phyloP scores from a whole-genome alignment of 371 early-diverging fungal species.

The Saksenaea vasiformis region DNA sequence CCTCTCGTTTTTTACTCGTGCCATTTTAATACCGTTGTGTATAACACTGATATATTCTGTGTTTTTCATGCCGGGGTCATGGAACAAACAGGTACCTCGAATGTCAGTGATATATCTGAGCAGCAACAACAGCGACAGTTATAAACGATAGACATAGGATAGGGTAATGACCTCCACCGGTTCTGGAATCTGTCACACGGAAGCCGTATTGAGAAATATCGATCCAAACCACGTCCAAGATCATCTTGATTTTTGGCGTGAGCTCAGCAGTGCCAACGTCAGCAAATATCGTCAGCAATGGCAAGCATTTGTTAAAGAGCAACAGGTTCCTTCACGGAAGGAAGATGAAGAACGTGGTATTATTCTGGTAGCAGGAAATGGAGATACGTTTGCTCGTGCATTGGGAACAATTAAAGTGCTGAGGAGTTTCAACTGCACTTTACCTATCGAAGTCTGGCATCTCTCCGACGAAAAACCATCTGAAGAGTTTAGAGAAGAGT shows the following conservation, averaged over 20 bases:
- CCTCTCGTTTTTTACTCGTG: no score
- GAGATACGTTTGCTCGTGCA: slow-evolving; percentile 40
- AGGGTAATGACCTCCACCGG: neutral
- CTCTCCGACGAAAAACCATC: slow-evolving; percentile 39
- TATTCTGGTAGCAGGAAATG: slow-evolving; percentile 44
- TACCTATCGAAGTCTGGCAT: slow-evolving; percentile 48
- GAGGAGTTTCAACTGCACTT: slow-evolving; percentile 23
- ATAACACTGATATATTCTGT: no score
- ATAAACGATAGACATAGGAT: neutral
- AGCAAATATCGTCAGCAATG: slow-evolving; percentile 25
- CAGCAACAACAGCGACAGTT: neutral
- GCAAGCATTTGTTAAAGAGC: slow-evolving; percentile 30
- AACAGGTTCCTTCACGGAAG: slow-evolving; percentile 1
- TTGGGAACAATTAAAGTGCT: slow-evolving; percentile 33
- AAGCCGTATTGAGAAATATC: slow-evolving; percentile 28
- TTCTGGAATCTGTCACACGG: slow-evolving; percentile 13
- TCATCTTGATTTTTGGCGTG: slow-evolving; percentile 35
- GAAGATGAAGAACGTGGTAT: slow-evolving; percentile 29
- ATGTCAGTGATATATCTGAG: neutral
- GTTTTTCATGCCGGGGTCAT: no score
- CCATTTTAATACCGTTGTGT: no score
- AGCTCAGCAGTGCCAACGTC: slow-evolving; percentile 15
- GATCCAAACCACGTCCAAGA: slow-evolving; percentile 46
- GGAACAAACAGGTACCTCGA: no score
- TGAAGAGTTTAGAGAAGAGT: neutral